These are phyloP conservation scores for Exidia glandulosa DNA, from an alignment of 768 basidiomycete species.

Conservation along the genomic window DNA sequence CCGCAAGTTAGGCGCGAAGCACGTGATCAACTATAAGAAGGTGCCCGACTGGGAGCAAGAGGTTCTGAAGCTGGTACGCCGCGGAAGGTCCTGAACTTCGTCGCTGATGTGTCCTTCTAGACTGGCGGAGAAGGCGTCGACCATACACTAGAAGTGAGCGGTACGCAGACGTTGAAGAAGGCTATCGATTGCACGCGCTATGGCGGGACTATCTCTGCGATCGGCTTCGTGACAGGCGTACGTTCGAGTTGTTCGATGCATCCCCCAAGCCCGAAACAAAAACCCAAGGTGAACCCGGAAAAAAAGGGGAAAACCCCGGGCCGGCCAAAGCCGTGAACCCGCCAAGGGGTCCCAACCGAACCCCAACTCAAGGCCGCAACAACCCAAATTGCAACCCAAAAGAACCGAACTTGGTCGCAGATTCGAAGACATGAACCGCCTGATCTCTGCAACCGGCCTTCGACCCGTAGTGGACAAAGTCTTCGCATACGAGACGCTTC, in stretches of 20 bases:
- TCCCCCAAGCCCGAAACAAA: no score
- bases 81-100: not conserved
- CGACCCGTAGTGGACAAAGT: slow-evolving; percentile 45
- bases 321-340: no score
- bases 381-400: no score
- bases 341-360: not conserved
- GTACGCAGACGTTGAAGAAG: slow-evolving; percentile 37
- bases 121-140: slow-evolving; percentile 22
- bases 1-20: slow-evolving; percentile 37
- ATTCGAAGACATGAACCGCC: slow-evolving; percentile 42
- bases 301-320: no score
- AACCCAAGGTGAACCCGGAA: no score
- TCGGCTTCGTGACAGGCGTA: slow-evolving; percentile 41
- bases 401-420: slow-evolving; percentile 19
- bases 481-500: slow-evolving; percentile 44
- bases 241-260: not conserved
- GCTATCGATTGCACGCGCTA: slow-evolving; percentile 28
- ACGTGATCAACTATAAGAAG: slow-evolving; percentile 53
- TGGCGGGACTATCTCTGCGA: slow-evolving; percentile 36
- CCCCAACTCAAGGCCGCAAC: no score
- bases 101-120: slow-evolving; percentile 11
- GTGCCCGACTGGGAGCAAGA: slow-evolving; percentile 49
- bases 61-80: slow-evolving; percentile 32
- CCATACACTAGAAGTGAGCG: slow-evolving; percentile 41
- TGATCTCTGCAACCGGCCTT: slow-evolving; percentile 34